A percentile compares a stretch with the other conserved stretches of the same genome.
These are phyloP conservation scores for Citrullus amarus DNA, from an alignment of 306 rosid species.

Conservation along the genomic window DNA sequence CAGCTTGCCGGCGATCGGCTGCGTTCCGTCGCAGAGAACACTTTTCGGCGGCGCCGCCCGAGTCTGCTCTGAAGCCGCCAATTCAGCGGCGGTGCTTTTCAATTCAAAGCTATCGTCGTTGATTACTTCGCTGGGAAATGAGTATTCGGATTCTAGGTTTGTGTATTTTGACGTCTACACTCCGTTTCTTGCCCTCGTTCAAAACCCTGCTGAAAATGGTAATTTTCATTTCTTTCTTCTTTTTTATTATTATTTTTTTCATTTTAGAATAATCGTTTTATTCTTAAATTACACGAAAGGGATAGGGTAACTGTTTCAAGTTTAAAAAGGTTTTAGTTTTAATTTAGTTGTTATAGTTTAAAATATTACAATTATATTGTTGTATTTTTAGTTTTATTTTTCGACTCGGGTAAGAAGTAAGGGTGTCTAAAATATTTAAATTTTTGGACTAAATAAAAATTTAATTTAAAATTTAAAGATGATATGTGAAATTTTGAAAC, in stretches of 20 bases:
- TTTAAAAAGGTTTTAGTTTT: no score
- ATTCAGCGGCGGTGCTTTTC: constrained; percentile 45
- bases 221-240: neutral
- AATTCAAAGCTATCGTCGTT: constrained; percentile 40
- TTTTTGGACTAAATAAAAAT: no score
- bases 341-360: no score
- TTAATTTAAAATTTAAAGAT: no score
- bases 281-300: no score
- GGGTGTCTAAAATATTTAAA: no score
- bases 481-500: no score
- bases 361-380: no score
- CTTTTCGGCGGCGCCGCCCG: constrained; percentile 29
- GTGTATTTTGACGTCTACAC: constrained; percentile 48
- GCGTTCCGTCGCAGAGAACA: constrained; percentile 61
- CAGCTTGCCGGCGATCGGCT: constrained; percentile 43
- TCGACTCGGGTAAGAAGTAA: no score
- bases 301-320: no score
- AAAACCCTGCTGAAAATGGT: constrained; percentile 44
- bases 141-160: constrained; percentile 33
- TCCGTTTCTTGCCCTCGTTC: constrained; percentile 23
- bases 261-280: no score
- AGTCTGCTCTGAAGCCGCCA: constrained; percentile 30
- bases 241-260: neutral
- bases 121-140: constrained; percentile 15
- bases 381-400: no score